Evolutionary conservation across 805 yeast species (phyloP), one percentile per base, ranked within the genome.

Genomic region (Yarrowia hollandica): DNA sequence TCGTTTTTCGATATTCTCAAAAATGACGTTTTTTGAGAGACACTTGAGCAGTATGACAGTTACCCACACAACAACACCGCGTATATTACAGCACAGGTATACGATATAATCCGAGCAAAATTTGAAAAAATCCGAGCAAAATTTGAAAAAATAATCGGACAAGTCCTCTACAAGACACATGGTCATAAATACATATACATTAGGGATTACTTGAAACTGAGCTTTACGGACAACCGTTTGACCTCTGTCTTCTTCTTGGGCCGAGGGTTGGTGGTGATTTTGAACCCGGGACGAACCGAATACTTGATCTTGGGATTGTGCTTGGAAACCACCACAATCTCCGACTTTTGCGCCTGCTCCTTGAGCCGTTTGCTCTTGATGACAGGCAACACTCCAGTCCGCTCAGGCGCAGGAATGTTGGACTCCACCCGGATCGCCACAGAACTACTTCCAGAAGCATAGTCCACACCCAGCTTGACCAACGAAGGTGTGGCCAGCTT

Each of bases 401-500:
- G 11, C n/a, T 48, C 55, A 9, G 55, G 55, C 4, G 39, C 39
- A 22, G 55, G 55, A 33, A 48, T 31, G 21, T 48, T 48, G 39
- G 39, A 33, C 22, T 48, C 55, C 11, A 48, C 55, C 5, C 55
- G 15, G 9, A 52, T 5, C 3, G 58, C 58, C 34, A 52, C n/a
- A 3, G 44, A 30, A 7, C 31, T 23, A 12, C n/a, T n/a, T n/a
- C 33, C 58, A 5, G 28, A 15, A 8, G 35, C 12, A 9, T 25
- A 41, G 12, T 26, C 48, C 33, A 41, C 48, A 5, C 48, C 48
- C 16, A 94, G 74, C 63, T 81, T 82, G 67, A 82, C 84, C 56
- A 82, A 83, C 64, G 83, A 78, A 2, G 97, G 97, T 12, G 83
- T 72, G 5, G 82, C 79, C 19, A 90, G 72, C 3, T 74, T 78